Evolutionary conservation across 2,329 filamentous ascomycete genomes (phyloP).

Genomic region (Fusarium torreyae): DNA sequence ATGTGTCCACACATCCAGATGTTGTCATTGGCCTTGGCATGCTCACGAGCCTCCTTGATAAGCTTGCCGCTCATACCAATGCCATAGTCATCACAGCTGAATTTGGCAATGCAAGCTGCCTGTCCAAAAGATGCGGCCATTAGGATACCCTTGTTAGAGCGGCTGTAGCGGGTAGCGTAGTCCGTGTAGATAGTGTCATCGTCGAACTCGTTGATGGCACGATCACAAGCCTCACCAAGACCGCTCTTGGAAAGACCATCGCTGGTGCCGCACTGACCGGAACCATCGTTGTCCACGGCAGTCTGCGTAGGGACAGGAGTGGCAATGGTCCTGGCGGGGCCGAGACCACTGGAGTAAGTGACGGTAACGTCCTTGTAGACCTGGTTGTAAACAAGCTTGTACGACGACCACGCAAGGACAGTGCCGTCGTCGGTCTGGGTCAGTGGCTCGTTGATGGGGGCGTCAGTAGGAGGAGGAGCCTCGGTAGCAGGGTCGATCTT

Average conservation of each 20-base stretch:
- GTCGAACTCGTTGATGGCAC: constrained; percentile 20
- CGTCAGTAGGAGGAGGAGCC: constrained; percentile 3
- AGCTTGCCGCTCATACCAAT: constrained; percentile 24
- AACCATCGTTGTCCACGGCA: constrained; percentile 25
- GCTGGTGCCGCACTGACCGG: constrained; percentile 21
- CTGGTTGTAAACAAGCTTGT: not conserved
- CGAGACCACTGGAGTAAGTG: not conserved
- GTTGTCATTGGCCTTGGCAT: constrained; percentile 2
- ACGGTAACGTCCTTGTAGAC: not conserved
- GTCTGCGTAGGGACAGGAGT: constrained; percentile 26
- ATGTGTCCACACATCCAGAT: constrained; percentile 16
- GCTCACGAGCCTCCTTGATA: constrained; percentile 20
- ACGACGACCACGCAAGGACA: not conserved
- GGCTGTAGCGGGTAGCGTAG: constrained; percentile 22
- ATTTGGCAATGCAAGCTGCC: constrained; percentile 29
- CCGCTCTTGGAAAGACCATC: constrained; percentile 22
- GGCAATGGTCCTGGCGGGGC: not conserved
- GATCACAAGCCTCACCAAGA: constrained; percentile 17
- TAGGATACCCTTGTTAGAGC: constrained; percentile 17
- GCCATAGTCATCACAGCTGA: constrained; percentile 31
- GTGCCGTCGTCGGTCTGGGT: not conserved
- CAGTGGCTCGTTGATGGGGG: constrained; percentile 6
- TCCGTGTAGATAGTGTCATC: constrained; percentile 21
- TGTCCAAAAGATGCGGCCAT: constrained; percentile 1
- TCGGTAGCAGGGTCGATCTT: constrained; percentile 5